These are phyloP conservation scores for Centaurea solstitialis DNA, from an alignment of 129 eudicot species.

Conservation along the genomic window DNA sequence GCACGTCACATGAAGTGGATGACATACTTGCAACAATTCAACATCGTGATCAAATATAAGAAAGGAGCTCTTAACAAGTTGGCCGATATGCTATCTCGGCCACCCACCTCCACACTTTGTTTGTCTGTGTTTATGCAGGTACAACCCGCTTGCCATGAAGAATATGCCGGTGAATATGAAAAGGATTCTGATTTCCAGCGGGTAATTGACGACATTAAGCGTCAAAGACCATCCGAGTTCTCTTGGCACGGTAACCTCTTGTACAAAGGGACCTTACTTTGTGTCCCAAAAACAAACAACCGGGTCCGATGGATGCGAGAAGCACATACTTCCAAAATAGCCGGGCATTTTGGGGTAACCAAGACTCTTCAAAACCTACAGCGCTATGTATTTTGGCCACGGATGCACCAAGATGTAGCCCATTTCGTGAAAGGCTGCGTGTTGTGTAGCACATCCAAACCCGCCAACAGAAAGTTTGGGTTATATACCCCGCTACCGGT, in stretches of 20 bases:
- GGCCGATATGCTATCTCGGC: conserved; percentile 17
- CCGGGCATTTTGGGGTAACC: conserved; percentile 15
- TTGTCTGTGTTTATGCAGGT: conserved; percentile 13
- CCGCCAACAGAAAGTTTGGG: conserved; percentile 12
- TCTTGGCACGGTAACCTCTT: not conserved
- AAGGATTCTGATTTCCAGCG: not conserved
- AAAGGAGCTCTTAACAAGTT: conserved; percentile 16
- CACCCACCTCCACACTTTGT: conserved; percentile 10
- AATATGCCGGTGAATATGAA: not conserved
- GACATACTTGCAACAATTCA: conserved; percentile 5
- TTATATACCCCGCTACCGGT: conserved; percentile 17
- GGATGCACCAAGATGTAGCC: conserved; percentile 21
- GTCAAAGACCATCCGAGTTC: not conserved
- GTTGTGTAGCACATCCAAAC: conserved; percentile 26
- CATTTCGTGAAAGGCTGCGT: conserved; percentile 15
- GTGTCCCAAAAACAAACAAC: not conserved
- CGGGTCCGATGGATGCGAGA: conserved; percentile 16
- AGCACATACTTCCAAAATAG: conserved; percentile 20
- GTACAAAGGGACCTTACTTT: not conserved
- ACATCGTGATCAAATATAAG: not conserved
- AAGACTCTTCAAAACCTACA: conserved; percentile 19
- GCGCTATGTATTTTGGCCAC: conserved; percentile 21
- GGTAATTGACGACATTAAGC: not conserved
- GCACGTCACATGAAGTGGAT: conserved; percentile 28
- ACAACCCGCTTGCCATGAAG: conserved; percentile 5